A percentile compares a stretch with the other conserved stretches of the same genome.
phyloP scores from a whole-genome alignment of 2,329 filamentous ascomycete species.

The Chaetomium sp. region DNA sequence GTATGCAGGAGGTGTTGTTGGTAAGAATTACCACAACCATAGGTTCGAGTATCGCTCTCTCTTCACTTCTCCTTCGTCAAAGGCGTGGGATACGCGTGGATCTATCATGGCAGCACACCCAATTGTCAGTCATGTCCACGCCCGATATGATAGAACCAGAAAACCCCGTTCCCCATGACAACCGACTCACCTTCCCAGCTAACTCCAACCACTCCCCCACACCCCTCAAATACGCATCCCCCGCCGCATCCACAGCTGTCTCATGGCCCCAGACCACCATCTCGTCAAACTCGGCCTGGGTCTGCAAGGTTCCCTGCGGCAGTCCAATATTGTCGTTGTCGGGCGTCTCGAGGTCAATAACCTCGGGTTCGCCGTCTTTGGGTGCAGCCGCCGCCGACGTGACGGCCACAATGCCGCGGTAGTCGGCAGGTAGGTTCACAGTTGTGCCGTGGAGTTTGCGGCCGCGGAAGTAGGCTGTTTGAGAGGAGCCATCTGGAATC shows the following conservation, averaged over 20 bases:
- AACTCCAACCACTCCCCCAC: constrained; percentile 23
- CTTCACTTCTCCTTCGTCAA: constrained; percentile 1
- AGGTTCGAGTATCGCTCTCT: too few species aligned
- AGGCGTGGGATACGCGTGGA: constrained; percentile 11
- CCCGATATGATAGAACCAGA: too few species aligned
- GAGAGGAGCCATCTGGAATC: constrained; percentile 18
- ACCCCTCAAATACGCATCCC: constrained; percentile 52
- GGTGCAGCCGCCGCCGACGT: constrained; percentile 30
- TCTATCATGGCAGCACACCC: neutral
- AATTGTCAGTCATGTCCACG: too few species aligned
- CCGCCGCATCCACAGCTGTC: constrained; percentile 49
- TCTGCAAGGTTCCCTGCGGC: constrained; percentile 48
- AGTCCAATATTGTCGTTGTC: constrained; percentile 24
- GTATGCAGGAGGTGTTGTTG: neutral
- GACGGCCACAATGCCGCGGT: constrained; percentile 57
- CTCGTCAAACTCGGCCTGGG: constrained; percentile 63
- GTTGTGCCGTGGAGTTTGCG: constrained; percentile 66
- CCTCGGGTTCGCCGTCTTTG: constrained; percentile 28
- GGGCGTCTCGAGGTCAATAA: constrained; percentile 39
- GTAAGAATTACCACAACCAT: neutral
- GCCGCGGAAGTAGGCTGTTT: constrained; percentile 67
- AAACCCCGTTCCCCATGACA: too few species aligned
- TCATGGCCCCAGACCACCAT: constrained; percentile 85
- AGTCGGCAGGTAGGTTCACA: constrained; percentile 63
- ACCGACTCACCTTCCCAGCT: constrained; percentile 15